These are phyloP conservation scores for Thamnidium elegans DNA, from an alignment of 192 early-diverging fungal species.

Conservation along the genomic window DNA sequence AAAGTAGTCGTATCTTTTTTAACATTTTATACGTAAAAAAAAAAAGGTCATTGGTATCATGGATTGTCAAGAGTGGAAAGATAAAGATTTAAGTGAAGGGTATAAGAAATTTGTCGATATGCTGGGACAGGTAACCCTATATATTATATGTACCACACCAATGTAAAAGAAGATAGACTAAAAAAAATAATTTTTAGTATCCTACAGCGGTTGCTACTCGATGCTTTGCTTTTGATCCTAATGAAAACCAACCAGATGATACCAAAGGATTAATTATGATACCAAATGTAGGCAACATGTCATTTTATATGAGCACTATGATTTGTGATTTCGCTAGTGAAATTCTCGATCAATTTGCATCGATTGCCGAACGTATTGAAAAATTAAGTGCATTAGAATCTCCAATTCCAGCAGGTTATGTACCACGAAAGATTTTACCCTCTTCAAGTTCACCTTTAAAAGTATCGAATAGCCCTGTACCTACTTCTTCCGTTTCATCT, in stretches of 20 bases:
- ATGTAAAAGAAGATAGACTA: background rate
- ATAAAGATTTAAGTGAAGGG: slow-evolving; percentile 56
- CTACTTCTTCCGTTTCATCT: slow-evolving; percentile 14
- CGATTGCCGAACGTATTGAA: slow-evolving; percentile 35
- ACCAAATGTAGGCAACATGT: slow-evolving; percentile 75
- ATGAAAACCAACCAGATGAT: slow-evolving; percentile 70
- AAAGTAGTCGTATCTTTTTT: background rate
- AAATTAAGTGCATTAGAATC: slow-evolving; percentile 19
- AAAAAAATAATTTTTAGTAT: slow-evolving; percentile 44
- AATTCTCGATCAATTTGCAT: slow-evolving; percentile 63
- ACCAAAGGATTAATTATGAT: slow-evolving; percentile 78
- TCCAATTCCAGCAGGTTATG: background rate
- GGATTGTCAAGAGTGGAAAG: slow-evolving; percentile 70
- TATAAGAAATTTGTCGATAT: slow-evolving; percentile 59
- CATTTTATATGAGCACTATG: slow-evolving; percentile 72
- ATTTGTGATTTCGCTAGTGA: slow-evolving; percentile 76
- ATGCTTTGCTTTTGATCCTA: slow-evolving; percentile 82
- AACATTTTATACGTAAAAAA: background rate
- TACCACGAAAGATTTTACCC: background rate
- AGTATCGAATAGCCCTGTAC: background rate
- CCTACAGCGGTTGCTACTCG: slow-evolving; percentile 67
- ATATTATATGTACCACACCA: background rate
- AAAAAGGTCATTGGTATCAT: slow-evolving; percentile 76
- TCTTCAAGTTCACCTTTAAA: slow-evolving; percentile 9
- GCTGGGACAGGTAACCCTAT: slow-evolving; percentile 50